These are phyloP conservation scores for Blastobotrys serpentis DNA, from an alignment of 1,139 yeast genomes.

Conservation along the genomic window DNA sequence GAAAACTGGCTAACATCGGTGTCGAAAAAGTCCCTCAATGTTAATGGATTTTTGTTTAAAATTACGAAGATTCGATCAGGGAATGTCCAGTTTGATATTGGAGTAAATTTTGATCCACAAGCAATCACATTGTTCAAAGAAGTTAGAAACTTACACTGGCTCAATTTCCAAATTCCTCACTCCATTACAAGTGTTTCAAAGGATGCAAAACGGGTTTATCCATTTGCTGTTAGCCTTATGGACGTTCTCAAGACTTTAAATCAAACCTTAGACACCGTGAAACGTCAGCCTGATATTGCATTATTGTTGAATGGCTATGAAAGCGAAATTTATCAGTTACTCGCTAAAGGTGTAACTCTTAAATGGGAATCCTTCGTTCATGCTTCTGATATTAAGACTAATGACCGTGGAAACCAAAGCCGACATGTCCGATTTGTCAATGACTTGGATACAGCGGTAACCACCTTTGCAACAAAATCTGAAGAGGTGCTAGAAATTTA, in stretches of 20 bases:
- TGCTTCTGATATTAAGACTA: conserved; percentile 45
- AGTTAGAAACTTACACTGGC: conserved; percentile 49
- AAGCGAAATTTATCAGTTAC: conserved; percentile 35
- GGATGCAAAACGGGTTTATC: conserved; percentile 52
- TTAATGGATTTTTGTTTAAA: conserved; percentile 45
- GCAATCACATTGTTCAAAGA: conserved; percentile 52
- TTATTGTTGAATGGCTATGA: conserved; percentile 47
- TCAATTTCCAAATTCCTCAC: conserved; percentile 63
- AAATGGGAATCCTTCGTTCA: conserved; percentile 59
- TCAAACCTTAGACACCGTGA: conserved; percentile 29
- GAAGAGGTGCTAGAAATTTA: conserved; percentile 32
- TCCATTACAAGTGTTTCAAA: conserved; percentile 45
- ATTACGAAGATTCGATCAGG: conserved; percentile 31
- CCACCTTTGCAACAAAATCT: conserved; percentile 41
- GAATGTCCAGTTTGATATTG: conserved; percentile 27
- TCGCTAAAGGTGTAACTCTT: conserved; percentile 40
- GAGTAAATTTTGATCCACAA: conserved; percentile 52
- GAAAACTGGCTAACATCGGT: conserved; percentile 48
- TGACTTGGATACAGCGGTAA: conserved; percentile 44
- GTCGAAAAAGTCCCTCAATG: conserved; percentile 27
- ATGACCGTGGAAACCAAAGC: conserved; percentile 39
- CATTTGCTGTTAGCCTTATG: conserved; percentile 54
- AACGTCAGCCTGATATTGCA: conserved; percentile 43
- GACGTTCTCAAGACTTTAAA: conserved; percentile 49
- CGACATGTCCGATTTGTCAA: conserved; percentile 44